A percentile compares a stretch with the other conserved stretches of the same genome.
phyloP scores from a whole-genome alignment of 257 asterid species.

The Solanum pennellii region DNA sequence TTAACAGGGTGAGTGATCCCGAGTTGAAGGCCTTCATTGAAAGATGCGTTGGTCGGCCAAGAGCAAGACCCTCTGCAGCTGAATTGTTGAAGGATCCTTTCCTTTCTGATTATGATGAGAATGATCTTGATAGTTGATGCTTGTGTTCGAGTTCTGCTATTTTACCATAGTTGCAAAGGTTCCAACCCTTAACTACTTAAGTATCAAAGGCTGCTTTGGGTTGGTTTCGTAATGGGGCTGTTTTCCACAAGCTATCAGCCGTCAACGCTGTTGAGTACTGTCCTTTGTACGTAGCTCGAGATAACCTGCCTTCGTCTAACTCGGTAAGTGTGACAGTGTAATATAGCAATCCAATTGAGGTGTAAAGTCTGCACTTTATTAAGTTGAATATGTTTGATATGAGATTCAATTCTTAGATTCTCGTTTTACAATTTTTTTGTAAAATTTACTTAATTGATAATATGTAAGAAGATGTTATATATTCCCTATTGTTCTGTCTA shows the following conservation, averaged over 20 bases:
- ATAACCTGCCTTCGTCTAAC: neutral
- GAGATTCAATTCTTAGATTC: neutral
- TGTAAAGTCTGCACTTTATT: neutral
- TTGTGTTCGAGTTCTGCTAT: neutral
- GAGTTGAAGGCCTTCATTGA: conserved; percentile 17
- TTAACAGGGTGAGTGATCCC: conserved; percentile 6
- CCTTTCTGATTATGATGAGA: conserved; percentile 8
- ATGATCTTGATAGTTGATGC: neutral
- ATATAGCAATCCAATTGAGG: neutral
- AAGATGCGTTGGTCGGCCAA: conserved; percentile 11
- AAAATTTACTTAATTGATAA: neutral
- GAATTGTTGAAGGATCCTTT: conserved; percentile 13
- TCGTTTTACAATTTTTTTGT: too few species aligned
- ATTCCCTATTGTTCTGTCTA: neutral
- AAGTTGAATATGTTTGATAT: neutral
- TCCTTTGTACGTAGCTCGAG: neutral
- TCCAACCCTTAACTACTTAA: neutral
- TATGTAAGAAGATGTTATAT: neutral
- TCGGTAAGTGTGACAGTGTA: neutral
- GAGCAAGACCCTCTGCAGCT: conserved; percentile 16
- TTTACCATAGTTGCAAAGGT: neutral
- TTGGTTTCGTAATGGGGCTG: neutral
- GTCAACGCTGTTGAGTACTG: neutral
- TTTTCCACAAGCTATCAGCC: neutral
- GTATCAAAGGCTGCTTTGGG: neutral